Conservation (phyloP, 2,329 filamentous ascomycete species). For the Bipolaris bicolor region DNA sequence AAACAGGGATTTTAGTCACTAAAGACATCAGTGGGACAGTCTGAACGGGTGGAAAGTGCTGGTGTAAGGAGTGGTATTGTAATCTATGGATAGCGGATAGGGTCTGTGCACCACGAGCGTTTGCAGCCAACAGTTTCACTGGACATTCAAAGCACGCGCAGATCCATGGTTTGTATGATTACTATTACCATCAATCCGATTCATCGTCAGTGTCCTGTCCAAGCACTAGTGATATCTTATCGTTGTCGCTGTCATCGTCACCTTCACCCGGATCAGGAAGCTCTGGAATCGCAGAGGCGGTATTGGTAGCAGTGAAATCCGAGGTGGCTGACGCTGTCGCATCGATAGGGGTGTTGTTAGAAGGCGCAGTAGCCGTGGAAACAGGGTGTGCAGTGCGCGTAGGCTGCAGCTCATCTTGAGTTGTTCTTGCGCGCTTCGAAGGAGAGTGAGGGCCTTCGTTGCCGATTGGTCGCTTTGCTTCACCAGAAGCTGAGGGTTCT, state of each 20-base stretch:
- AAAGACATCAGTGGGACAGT: not conserved
- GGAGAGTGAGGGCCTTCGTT: slow-evolving; percentile 31
- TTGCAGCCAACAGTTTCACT: slow-evolving; percentile 14
- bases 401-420: slow-evolving; percentile 15
- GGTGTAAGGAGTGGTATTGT: not conserved
- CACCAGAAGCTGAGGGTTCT: slow-evolving; percentile 7
- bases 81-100: not conserved
- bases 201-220: slow-evolving; percentile 48
- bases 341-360: not conserved
- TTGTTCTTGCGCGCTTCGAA: slow-evolving; percentile 38
- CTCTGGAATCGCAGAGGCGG: slow-evolving; percentile 22
- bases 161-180: not conserved
- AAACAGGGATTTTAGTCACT: too few species aligned
- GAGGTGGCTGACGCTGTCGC: slow-evolving; percentile 20
- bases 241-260: slow-evolving; percentile 37
- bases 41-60: not conserved
- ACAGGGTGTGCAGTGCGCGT: slow-evolving; percentile 9
- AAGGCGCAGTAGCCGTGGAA: not conserved
- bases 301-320: slow-evolving; percentile 24
- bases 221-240: slow-evolving; percentile 38
- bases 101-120: slow-evolving; percentile 13
- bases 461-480: slow-evolving; percentile 34
- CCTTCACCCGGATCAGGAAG: slow-evolving; percentile 25
- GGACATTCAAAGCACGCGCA: not conserved
- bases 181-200: slow-evolving; percentile 27